Evolutionary conservation across 331 rosid species (phyloP), one percentile per base, ranked within the genome.

Genomic region (Acacia concinna): DNA sequence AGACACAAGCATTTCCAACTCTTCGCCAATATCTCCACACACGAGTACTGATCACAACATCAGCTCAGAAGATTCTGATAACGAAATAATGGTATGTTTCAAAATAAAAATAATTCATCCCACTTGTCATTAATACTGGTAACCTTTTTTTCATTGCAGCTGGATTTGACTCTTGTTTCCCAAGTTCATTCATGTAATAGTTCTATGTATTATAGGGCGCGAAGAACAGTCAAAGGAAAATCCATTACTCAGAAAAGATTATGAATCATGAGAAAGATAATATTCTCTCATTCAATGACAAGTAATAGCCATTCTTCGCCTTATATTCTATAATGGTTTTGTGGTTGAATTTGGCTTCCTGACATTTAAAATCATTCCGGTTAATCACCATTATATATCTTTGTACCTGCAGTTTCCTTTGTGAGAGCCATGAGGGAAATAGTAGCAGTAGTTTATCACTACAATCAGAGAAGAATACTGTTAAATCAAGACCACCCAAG

Each of bases 401-500:
- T 81, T 86, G 69, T 32, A 17, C 79, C 43, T 79, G 80, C 89
- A 95, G 99, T 79, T 88, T 89, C 30, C 79, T 32, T 63, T 41
- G 74, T 72, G 92, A 87, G 83, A 88, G 81, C 76, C 87, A 90
- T 30, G 97, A 91, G 21, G 97, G 91, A 73, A 81, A 81, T 80
- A 92, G 84, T 66, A 85, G 94, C 80, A 51, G 59, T 13, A 68
- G 21, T 81, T 80, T 88, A 38, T 71, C 85, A 35, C 83, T 90
- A 15, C 85, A 73, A 44, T 86, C 97, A 6, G 93, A 89, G 73
- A 91, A 83, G 80, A 69, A 37, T 44, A 72, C 59, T n/a, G 44
- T 78, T 52, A 83, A 64, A 67, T 76, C 89, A 59, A 91, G 90
- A 84, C 96, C 96, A 35, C 96, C 97, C 8, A 91, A 93, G 86